phyloP scores from a whole-genome alignment of 345 rosid species.

The Carallia brachiata region DNA sequence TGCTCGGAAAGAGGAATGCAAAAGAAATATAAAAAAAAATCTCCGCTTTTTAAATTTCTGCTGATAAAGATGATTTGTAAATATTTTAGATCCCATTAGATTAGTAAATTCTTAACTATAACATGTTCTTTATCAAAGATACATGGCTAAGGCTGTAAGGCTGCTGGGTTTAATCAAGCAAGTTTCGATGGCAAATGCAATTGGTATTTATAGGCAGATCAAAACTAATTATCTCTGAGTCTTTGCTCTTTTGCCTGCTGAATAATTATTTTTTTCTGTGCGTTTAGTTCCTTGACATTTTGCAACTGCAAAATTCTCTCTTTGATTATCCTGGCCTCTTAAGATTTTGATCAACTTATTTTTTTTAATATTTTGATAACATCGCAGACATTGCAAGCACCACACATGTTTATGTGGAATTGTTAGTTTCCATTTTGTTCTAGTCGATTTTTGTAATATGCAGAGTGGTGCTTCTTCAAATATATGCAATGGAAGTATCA shows the following conservation, averaged over 20 bases:
- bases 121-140: too few species aligned
- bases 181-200: too few species aligned
- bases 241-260: not conserved
- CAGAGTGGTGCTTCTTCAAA: constrained; percentile 30
- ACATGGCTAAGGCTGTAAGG: too few species aligned
- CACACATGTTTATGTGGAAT: not conserved
- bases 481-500: constrained; percentile 68
- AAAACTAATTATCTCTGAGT: not conserved
- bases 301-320: not conserved
- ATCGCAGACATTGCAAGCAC: too few species aligned
- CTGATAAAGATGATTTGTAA: too few species aligned
- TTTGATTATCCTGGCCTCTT: not conserved
- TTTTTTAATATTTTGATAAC: not conserved
- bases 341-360: not conserved
- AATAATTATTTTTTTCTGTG: not conserved
- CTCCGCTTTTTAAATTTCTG: too few species aligned
- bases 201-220: too few species aligned
- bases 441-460: constrained; percentile 18
- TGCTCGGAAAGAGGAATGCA: too few species aligned
- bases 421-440: not conserved
- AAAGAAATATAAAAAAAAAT: too few species aligned
- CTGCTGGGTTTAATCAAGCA: too few species aligned
- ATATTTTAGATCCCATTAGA: too few species aligned
- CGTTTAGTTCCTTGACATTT: not conserved
- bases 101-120: too few species aligned